Percentiles rank a stretch among this genome's conserved stretches.
Evolutionary conservation across 345 rosid species (phyloP).

Genomic region (Alliaria petiolata): DNA sequence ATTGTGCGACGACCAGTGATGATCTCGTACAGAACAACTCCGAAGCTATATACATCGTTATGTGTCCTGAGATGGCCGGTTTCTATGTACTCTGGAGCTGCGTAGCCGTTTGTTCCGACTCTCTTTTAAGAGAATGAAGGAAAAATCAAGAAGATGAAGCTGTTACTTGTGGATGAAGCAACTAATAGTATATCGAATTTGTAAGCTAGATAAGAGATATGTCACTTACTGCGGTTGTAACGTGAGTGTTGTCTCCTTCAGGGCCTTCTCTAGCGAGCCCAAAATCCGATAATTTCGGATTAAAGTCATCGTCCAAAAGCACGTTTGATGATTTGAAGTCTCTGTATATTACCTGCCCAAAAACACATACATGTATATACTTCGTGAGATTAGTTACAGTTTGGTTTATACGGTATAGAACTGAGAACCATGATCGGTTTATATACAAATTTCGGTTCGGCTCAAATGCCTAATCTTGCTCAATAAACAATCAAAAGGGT

Average conservation of each 20-base stretch:
- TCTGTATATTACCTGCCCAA: conserved; percentile 72
- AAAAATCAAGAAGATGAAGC: not conserved
- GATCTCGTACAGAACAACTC: conserved; percentile 91
- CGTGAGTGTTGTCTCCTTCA: conserved; percentile 65
- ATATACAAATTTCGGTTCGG: not conserved
- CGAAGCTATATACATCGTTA: conserved; percentile 77
- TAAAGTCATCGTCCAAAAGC: conserved; percentile 60
- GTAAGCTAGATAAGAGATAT: not conserved
- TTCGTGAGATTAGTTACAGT: not conserved
- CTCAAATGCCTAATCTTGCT: not conserved
- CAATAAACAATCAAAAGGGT: not conserved
- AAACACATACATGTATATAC: not conserved
- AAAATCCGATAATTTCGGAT: conserved; percentile 82
- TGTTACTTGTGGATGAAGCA: conserved; percentile 14
- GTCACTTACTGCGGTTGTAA: conserved; percentile 69
- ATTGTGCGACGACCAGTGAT: conserved; percentile 79
- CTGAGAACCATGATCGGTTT: too few species aligned
- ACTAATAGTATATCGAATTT: not conserved
- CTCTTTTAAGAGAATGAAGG: conserved; percentile 41
- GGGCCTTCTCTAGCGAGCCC: conserved; percentile 99
- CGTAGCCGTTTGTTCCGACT: conserved; percentile 92
- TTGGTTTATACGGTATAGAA: not conserved
- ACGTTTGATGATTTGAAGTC: conserved; percentile 92
- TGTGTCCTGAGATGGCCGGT: conserved; percentile 82
- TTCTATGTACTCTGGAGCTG: conserved; percentile 85